Conservation (phyloP, 1,284 basidiomycete species). For the Albatrellus sp. region DNA sequence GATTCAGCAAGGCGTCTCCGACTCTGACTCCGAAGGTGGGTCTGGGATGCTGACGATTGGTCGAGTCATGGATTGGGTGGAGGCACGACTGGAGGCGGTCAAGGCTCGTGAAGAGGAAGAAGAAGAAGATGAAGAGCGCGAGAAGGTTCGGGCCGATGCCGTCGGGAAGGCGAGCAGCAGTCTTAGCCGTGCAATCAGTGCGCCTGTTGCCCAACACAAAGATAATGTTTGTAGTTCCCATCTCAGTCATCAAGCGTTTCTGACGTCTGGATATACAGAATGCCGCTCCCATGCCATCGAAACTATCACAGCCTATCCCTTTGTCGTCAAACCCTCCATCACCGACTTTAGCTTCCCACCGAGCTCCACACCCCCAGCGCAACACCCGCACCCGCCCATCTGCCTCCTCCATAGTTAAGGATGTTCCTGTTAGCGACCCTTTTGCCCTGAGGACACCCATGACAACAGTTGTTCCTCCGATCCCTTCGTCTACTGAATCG, state of each 20-base stretch:
- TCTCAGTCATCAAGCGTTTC: not conserved
- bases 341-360: constrained; percentile 9
- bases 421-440: constrained; percentile 12
- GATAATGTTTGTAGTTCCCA: constrained; percentile 7
- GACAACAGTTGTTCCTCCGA: constrained; percentile 9
- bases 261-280: not conserved
- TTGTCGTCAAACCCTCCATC: constrained; percentile 17
- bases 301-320: constrained; percentile 9
- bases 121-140: constrained; percentile 62
- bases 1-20: constrained; percentile 69
- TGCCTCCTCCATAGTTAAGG: constrained; percentile 3
- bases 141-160: constrained; percentile 21
- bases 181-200: constrained; percentile 9
- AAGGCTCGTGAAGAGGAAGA: constrained; percentile 62
- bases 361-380: constrained; percentile 5
- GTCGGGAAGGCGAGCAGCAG: constrained; percentile 10
- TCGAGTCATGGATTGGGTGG: constrained; percentile 67
- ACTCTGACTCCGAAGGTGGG: constrained; percentile 28
- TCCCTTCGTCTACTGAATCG: constrained; percentile 5
- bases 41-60: constrained; percentile 52
- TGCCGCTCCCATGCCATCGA: constrained; percentile 3
- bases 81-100: constrained; percentile 50
- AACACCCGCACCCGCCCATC: constrained; percentile 2
- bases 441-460: constrained; percentile 1
- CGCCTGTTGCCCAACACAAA: constrained; percentile 12